A percentile compares a stretch with the other conserved stretches of the same genome.
Conservation (phyloP, 208 protist genomes). For the Trypanosomatidae sp. region DNA sequence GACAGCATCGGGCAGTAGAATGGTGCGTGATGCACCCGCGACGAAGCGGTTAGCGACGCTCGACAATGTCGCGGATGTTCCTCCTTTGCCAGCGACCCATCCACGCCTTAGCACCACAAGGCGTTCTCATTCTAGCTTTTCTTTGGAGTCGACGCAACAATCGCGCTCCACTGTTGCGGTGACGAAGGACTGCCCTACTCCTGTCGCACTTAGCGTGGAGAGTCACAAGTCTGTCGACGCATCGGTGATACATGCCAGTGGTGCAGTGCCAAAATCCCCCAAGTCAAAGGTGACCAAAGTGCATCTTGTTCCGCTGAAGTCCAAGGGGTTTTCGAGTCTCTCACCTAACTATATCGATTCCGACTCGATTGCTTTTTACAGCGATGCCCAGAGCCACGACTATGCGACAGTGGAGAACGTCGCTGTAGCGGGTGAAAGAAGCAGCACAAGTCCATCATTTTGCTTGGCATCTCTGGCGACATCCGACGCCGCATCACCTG, state of each 20-base stretch:
- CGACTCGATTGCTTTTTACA: constrained; percentile 17
- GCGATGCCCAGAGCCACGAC: not conserved
- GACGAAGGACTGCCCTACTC: not conserved
- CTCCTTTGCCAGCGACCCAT: constrained; percentile 11
- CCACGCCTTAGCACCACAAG: constrained; percentile 5
- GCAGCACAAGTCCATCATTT: not conserved
- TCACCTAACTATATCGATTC: constrained; percentile 13
- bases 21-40: not conserved
- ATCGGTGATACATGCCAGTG: not conserved
- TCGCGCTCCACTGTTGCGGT: not conserved
- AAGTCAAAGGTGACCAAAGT: too few relatives aligned
- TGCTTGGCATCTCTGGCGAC: not conserved
- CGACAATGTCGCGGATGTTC: constrained; percentile 29
- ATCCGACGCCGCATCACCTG: not conserved
- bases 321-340: constrained; percentile 17
- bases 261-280: not conserved
- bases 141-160: not conserved
- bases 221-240: not conserved
- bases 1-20: not conserved
- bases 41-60: not conserved
- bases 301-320: too few relatives aligned
- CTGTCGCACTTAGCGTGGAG: not conserved
- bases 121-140: constrained; percentile 11
- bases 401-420: not conserved
- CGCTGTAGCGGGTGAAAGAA: not conserved